Conservation (phyloP, 1,284 basidiomycete genomes). For the Boletellus deceptivus region DNA sequence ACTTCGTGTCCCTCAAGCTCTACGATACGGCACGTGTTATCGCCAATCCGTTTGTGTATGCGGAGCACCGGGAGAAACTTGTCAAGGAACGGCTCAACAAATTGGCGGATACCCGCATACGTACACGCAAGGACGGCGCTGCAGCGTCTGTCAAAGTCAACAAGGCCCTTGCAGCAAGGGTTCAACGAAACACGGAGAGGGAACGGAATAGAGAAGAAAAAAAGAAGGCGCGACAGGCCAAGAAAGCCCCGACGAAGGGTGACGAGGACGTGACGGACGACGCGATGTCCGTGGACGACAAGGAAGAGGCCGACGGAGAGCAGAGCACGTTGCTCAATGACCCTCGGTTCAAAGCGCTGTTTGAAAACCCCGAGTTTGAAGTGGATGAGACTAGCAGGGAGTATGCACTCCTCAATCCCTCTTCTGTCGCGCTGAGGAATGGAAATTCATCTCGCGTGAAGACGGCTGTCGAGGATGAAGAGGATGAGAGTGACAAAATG, state of each 20-base stretch:
- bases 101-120: slow-evolving; percentile 90
- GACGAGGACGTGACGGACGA: slow-evolving; percentile 37
- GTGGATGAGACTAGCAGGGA: slow-evolving; percentile 89
- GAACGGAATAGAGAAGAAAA: slow-evolving; percentile 61
- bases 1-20: slow-evolving; percentile 93
- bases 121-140: slow-evolving; percentile 58
- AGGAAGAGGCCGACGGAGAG: slow-evolving; percentile 36
- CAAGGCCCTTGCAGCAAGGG: slow-evolving; percentile 86
- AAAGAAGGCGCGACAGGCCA: slow-evolving; percentile 50
- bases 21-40: slow-evolving; percentile 96
- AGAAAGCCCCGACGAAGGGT: slow-evolving; percentile 34
- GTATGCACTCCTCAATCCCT: slow-evolving; percentile 90
- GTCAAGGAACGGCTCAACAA: slow-evolving; percentile 91
- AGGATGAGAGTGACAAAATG: slow-evolving; percentile 81
- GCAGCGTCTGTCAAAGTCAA: slow-evolving; percentile 77
- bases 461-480: slow-evolving; percentile 88
- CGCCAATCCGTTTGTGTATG: slow-evolving; percentile 94
- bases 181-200: slow-evolving; percentile 73
- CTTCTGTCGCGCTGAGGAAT: slow-evolving; percentile 56
- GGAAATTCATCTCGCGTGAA: slow-evolving; percentile 41
- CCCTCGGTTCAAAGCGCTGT: slow-evolving; percentile 88
- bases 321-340: slow-evolving; percentile 70
- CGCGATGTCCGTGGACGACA: slow-evolving; percentile 42
- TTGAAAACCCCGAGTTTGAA: slow-evolving; percentile 91
- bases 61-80: slow-evolving; percentile 87